phyloP scores from a whole-genome alignment of 2,329 filamentous ascomycete species.

The Tolypocladium cylindrosporum region DNA sequence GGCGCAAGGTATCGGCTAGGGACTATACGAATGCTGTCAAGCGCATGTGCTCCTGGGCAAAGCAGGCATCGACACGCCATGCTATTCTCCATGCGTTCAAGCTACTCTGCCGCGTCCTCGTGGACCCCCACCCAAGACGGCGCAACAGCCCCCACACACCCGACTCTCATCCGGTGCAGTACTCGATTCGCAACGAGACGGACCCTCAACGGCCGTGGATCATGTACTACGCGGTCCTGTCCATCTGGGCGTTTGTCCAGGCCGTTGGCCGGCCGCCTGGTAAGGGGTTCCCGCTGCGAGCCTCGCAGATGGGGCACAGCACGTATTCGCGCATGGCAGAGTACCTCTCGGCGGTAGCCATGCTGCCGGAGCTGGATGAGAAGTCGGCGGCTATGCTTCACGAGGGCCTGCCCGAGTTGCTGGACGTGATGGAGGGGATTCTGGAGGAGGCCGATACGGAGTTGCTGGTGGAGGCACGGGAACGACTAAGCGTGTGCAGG shows the following conservation, averaged over 20 bases:
- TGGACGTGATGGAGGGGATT: slow-evolving; percentile 32
- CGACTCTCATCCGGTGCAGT: slow-evolving; percentile 36
- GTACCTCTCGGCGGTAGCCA: slow-evolving; percentile 53
- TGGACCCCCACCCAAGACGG: slow-evolving; percentile 35
- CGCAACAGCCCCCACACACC: slow-evolving; percentile 7
- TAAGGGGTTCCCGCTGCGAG: slow-evolving; percentile 34
- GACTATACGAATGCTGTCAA: slow-evolving; percentile 65
- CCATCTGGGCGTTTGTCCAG: slow-evolving; percentile 82
- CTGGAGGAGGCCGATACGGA: slow-evolving; percentile 46
- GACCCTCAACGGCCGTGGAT: slow-evolving; percentile 85
- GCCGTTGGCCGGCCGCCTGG: slow-evolving; percentile 55
- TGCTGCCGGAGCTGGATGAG: slow-evolving; percentile 60
- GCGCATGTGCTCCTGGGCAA: slow-evolving; percentile 74
- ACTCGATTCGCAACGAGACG: slow-evolving; percentile 67
- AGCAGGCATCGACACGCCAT: slow-evolving; percentile 63
- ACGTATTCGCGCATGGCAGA: slow-evolving; percentile 26
- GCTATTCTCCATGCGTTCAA: slow-evolving; percentile 77
- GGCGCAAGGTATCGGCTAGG: slow-evolving; percentile 64
- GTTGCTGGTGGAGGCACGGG: slow-evolving; percentile 66
- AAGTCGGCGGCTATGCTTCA: slow-evolving; percentile 59
- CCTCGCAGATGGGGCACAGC: slow-evolving; percentile 26
- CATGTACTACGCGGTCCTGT: slow-evolving; percentile 75
- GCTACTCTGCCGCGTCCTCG: slow-evolving; percentile 67
- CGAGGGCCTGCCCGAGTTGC: slow-evolving; percentile 33
- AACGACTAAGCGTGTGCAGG: slow-evolving; percentile 55